Conservation (phyloP, 176 grass and related monocot genomes). For the Dendrocalamus sinicus region DNA sequence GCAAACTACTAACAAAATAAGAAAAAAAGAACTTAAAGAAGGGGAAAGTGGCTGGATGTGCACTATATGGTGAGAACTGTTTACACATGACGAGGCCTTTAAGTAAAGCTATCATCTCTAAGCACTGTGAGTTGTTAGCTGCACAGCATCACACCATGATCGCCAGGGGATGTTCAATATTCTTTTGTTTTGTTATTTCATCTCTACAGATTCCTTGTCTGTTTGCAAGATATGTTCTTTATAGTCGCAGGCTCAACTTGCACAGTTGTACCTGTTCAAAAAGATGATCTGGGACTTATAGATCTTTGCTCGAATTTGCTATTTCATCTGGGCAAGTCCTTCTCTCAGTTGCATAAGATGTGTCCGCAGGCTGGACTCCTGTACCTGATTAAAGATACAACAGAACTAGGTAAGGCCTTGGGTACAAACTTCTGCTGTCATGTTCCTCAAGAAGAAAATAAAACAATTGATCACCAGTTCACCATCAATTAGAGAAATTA, state of each 20-base stretch:
- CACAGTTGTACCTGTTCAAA: slow-evolving; percentile 33
- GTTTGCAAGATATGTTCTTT: slow-evolving; percentile 43
- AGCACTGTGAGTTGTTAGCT: slow-evolving; percentile 49
- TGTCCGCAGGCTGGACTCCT: slow-evolving; percentile 70
- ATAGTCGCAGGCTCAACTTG: slow-evolving; percentile 39
- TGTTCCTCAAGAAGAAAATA: not conserved
- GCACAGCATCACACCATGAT: slow-evolving; percentile 62
- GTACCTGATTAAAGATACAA: slow-evolving; percentile 59
- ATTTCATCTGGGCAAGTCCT: slow-evolving; percentile 33
- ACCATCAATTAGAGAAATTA: not conserved
- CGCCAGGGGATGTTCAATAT: slow-evolving; percentile 55
- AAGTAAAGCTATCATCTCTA: slow-evolving; percentile 62
- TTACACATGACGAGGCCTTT: slow-evolving; percentile 51
- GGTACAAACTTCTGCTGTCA: slow-evolving; percentile 8
- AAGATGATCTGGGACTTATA: slow-evolving; percentile 1
- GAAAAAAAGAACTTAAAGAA: slow-evolving; percentile 4
- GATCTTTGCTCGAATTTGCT: slow-evolving; percentile 9
- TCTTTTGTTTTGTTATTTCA: slow-evolving; percentile 30
- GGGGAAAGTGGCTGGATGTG: not conserved
- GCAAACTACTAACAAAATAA: slow-evolving; percentile 19
- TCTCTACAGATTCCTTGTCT: slow-evolving; percentile 38
- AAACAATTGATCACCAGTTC: slow-evolving; percentile 30
- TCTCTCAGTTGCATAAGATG: slow-evolving; percentile 73
- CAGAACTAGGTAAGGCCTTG: slow-evolving; percentile 28
- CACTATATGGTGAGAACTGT: slow-evolving; percentile 49